Evolutionary conservation across 768 basidiomycete species (phyloP), one percentile per base, ranked within the genome.

Genomic region (Baorangia bicolor): DNA sequence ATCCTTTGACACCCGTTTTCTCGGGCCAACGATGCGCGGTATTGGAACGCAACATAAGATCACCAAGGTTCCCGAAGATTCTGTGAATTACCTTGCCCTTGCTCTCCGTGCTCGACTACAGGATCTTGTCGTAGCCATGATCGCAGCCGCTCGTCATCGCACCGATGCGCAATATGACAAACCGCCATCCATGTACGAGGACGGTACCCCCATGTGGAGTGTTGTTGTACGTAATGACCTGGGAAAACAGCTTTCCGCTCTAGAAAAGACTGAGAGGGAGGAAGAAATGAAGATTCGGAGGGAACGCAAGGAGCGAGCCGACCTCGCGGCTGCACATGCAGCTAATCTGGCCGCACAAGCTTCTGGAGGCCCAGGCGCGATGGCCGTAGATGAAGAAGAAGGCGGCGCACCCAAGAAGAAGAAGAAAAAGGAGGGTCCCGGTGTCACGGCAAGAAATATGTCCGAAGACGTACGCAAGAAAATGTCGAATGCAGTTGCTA

Each of bases 391-490:
- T 25, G 80, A 77, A 10, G 84, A 81, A 18, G 83, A 81, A 5
- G 81, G 77, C 2, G 79, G 77, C 34, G 81, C 80, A 47, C 86
- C 87, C 74, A 91, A 88, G 75, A 91, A 90, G 70, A 80, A 80
- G 73, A 82, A 88, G 71, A 92, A 91, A 69, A 86, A 88, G 67
- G 90, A 92, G 31, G 88, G 88, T 0, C 90, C 91, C 0, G 88
- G 90, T 12, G 88, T 92, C 12, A 90, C 89, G 0, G 90, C 92
- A 51, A 77, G 88, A 53, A 94, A 93, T 66, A 92, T 95, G 90
- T 88, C 86, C 6, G 93, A 94, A 71, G 93, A 94, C 63, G 88
- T 92, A 63, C 78, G 87, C 61, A 95, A 95, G 79, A 93, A 92
- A 69, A 86, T 94, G 86, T 89, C 88, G 33, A 93, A 96, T 69